Base-by-base conservation (phyloP, 495 filamentous ascomycete species). In the Penicillium cosmopolitanum region DNA sequence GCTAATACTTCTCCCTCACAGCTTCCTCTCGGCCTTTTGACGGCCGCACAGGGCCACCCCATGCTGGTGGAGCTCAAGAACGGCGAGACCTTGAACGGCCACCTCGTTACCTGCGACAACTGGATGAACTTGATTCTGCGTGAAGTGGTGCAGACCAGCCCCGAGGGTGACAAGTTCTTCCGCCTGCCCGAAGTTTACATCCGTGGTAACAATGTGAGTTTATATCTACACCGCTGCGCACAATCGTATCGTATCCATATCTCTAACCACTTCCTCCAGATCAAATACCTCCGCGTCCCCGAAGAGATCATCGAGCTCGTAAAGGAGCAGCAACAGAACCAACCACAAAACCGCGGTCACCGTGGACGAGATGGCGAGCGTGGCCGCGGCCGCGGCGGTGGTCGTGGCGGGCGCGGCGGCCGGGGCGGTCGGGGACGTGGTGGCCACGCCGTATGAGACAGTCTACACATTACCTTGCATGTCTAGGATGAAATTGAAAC, bases 31-130 rank as follows among this genome's bases (percentile, higher is more conserved):
- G 96, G 93, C 55, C 88, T 98, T 35, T 81, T 98, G 40, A 97
- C 88, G 57, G 95, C 94, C 67, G 94, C 95, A 55, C 92, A 97
- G 81, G 96, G 96, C 84, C 92, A 96, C 76, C 93, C 94, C 12
- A 98, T 98, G 93, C 90, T 98, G 53, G 95, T 98, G 44, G 95
- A 98, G 82, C 90, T 98, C 61, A 98, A 98, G 82, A 97, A 94
- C 66, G 96, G 95, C 75, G 96, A 98, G 73, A 98, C 94, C 0
- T 81, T 98, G 50, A 98, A 98, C 77, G 95, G 95, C 63, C 92
- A 96, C 70, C 81, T 98, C 55, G 88, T 97, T 72, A 93, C 86
- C 71, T 98, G 92, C 83, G 95, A 98, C 74, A 98, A 92, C 38
- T 98, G 93, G 92, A 98, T 98, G 95, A 98, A 98, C 74, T 75